Base-by-base conservation (phyloP, 148 eudicot genomes). In the Silene latifolia region DNA sequence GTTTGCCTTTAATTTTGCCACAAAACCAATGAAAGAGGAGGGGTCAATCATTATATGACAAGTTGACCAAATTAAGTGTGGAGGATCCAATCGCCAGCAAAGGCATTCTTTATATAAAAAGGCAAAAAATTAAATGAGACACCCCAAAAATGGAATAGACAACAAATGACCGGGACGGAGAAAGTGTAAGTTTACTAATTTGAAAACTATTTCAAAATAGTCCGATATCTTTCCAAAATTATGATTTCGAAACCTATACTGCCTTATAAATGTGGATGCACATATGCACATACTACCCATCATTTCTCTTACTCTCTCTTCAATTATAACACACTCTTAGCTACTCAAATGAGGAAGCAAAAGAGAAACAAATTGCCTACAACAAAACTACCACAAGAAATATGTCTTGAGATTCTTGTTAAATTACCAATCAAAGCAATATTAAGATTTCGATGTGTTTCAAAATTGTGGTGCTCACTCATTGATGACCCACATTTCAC, bases 371-470 rank as follows among this genome's bases (percentile, higher is more conserved):
- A 19, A 20, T 10, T 18, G 19, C 13, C 54, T 56, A 6, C 17
- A 15, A 21, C n/a, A 23, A 51, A 51, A 9, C 7, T 77, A 9
- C 75, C 71, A 4, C 35, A 4, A 20, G 80, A 77, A 63, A 71
- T 77, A 3, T 19, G 18, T 7, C 1, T 0, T 51, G 65, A 71
- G 20, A 77, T 77, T 20, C 75, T 77, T 5, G 47, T n/a, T 32
- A 77, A 13, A 63, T 71, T 77, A 53, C 57, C 71, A 0, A 5
- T 14, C 12, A 77, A 77, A 71, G 3, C 63, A 0, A 69, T 77
- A 0, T 0, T 77, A 29, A 71, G 69, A 64, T 71, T 42, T 64
- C 71, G 71, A 19, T 29, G 64, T 23, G 75, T 71, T 25, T 71
- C 39, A 2, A 71, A 35, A 25, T 51, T 20, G n/a, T 77, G 80